phyloP scores from a whole-genome alignment of 345 rosid genomes.

The Brassica incana region DNA sequence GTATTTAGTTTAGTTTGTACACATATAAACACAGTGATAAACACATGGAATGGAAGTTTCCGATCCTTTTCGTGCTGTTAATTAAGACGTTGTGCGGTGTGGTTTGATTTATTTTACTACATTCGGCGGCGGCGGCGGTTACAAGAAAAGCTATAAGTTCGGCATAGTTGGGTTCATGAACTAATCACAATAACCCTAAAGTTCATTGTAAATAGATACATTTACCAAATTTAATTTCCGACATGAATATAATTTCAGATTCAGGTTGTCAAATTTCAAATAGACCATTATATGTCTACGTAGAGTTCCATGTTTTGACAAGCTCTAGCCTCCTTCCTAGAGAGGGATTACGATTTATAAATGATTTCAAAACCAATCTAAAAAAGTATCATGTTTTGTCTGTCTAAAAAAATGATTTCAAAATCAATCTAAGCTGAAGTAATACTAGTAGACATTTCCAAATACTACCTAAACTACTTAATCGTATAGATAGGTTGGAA shows the following conservation, averaged over 20 bases:
- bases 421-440: background rate
- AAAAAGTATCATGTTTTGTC: background rate
- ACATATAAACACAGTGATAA: slow-evolving; percentile 24
- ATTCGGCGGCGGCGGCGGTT: slow-evolving; percentile 40
- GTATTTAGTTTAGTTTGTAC: slow-evolving; percentile 1
- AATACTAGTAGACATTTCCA: background rate
- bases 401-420: background rate
- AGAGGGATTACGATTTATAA: background rate
- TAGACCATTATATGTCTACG: background rate
- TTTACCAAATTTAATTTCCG: slow-evolving; percentile 29
- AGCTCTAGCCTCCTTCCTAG: background rate
- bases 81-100: slow-evolving; percentile 14
- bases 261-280: slow-evolving; percentile 20
- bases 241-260: slow-evolving; percentile 6
- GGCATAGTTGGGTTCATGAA: slow-evolving; percentile 41
- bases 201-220: slow-evolving; percentile 24
- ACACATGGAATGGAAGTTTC: slow-evolving; percentile 39
- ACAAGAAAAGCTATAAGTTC: slow-evolving; percentile 27
- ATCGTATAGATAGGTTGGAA: background rate
- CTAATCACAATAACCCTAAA: slow-evolving; percentile 29
- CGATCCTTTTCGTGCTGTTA: slow-evolving; percentile 31
- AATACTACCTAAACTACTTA: background rate
- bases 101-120: slow-evolving; percentile 14
- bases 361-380: background rate
- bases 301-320: background rate